Base-by-base conservation (phyloP, 2,329 filamentous ascomycete genomes). In the Exserohilum turcica region DNA sequence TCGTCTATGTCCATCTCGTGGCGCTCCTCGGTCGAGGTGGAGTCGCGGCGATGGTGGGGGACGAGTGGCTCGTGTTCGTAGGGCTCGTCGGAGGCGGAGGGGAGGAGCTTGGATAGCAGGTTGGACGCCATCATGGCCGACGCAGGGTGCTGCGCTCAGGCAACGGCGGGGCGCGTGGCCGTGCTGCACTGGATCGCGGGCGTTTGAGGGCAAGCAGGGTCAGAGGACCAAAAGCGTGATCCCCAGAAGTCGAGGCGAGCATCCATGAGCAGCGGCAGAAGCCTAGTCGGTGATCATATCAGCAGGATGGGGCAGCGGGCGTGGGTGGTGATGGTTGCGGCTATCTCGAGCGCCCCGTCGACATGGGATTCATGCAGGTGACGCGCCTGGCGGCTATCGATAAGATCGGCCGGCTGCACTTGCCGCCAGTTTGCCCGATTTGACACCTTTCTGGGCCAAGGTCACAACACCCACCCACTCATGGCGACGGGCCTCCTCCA, bases 41-140 rank as follows among this genome's bases (percentile, higher is more conserved):
- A 63, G 48, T 59, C 57, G 52, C 65, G 67, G 42, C 56, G 62
- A 29, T 59, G 61, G 27, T 57, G 52, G 21, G 48, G 29, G 43
- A 60, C 57, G 4, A 66, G 42, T 10, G 63, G 53, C 15, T 68
- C 78, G 64, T 77, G 78, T 54, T 80, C 77, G 21, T 79, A 80
- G 15, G 72, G 75, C 8, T 78, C 79, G 58, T 79, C 77, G 37
- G 77, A 75, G 7, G 70, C 68, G n/a, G 79, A 76, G 36, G 80
- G 80, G 19, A 82, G 73, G 33, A 83, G 76, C 50, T 80, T 77
- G 38, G 81, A 83, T 35, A 84, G 70, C 15, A 83, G 71, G 61
- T 81, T 80, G 57, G 82, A 83, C 47, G 80, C 77, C 79, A 82
- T 81, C 74, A 78, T 79, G 59, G 52, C 66, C 48, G 33, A 43